Evolutionary conservation across 2,329 filamentous ascomycete species (phyloP).

Genomic region (Lasiodiplodia sp.): DNA sequence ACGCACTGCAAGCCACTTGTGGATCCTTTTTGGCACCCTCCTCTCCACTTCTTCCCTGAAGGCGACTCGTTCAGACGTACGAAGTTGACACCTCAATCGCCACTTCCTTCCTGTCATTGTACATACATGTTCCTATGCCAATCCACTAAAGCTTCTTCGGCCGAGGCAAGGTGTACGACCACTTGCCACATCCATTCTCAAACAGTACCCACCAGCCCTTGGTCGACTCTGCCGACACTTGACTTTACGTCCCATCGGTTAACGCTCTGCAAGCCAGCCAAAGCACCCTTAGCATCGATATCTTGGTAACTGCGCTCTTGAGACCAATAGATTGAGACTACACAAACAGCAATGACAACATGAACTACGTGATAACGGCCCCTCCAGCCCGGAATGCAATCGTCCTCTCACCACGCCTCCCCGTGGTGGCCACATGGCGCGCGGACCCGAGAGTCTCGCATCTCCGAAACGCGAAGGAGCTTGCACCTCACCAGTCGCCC

Average conservation of each 20-base stretch:
- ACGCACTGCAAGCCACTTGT: neutral
- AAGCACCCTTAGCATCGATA: neutral
- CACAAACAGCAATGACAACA: too few species aligned
- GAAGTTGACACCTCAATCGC: neutral
- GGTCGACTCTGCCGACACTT: neutral
- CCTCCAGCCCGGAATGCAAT: too few species aligned
- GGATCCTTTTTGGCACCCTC: neutral
- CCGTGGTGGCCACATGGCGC: too few species aligned
- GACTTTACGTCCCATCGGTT: neutral
- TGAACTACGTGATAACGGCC: too few species aligned
- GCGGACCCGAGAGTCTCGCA: too few species aligned
- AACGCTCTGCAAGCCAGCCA: neutral
- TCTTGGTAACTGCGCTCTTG: too few species aligned
- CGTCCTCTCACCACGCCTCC: too few species aligned
- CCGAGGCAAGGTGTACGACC: neutral
- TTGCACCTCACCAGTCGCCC: neutral
- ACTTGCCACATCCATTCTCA: neutral
- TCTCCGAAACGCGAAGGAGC: too few species aligned
- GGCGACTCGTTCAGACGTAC: conserved; percentile 18
- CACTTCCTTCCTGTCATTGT: neutral
- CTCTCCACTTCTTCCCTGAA: neutral
- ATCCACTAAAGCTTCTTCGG: neutral
- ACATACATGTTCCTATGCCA: neutral
- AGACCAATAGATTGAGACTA: too few species aligned
- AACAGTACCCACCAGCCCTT: neutral